Evolutionary conservation across 331 rosid species (phyloP), one percentile per base, ranked within the genome.

Genomic region (Acacia pycnantha): DNA sequence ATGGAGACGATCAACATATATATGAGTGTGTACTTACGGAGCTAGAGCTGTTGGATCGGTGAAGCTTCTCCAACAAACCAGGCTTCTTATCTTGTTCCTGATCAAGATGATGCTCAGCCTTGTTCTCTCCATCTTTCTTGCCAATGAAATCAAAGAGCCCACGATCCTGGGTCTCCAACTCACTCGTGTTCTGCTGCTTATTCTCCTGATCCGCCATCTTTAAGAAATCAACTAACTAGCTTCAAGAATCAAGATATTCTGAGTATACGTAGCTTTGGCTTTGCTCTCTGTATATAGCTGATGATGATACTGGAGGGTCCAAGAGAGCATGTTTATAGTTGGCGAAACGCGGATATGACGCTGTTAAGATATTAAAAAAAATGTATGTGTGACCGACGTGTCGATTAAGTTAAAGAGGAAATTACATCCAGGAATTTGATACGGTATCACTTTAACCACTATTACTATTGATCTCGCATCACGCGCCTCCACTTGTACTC

Each of bases 31-130:
- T 11, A 84, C 92, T 85, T 90, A 95, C 98, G 48, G 98, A 95
- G 87, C 96, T 92, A 5, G 97, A 82, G 88, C 90, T 89, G 78
- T 80, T 69, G 19, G 98, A 90, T 79, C 96, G 88, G 82, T 83
- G 96, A 82, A 93, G 85, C 84, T 93, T 90, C 68, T 89, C 86
- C 66, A 81, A 56, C 71, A 93, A 83, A 71, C 78, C 74, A 22
- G 89, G 82, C 76, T 88, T 88, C 43, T 86, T 79, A 0, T 41
- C 21, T 24, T 70, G 83, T 29, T 83, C 77, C 2, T 79, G 43
- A 65, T 65, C 70, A 6, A 6, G 41, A 7, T 29, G 43, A 8
- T 62, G 2, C 14, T 64, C 41, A 2, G 70, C n/a, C 11, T 7
- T 13, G 6, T 11, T 15, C 10, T 31, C 41, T 15, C 2, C 70